Conservation (phyloP, 352 stramenopile species). For the Globisporangium megalacanthum region DNA sequence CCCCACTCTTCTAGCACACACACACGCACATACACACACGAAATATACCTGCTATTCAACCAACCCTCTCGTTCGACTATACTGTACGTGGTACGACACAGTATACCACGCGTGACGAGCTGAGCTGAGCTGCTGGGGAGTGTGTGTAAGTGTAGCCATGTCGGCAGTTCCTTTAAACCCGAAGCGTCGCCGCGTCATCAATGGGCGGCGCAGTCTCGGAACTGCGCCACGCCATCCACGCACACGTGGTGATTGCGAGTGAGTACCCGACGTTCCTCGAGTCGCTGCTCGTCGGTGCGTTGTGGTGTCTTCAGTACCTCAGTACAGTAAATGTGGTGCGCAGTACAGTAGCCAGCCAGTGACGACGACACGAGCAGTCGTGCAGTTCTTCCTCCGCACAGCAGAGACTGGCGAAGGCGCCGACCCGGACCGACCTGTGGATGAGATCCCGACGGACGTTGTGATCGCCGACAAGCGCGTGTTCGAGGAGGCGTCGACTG, state of each 20-base stretch:
- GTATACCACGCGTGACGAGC: background rate
- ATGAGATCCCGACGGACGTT: constrained; percentile 45
- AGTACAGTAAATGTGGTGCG: too few relatives aligned
- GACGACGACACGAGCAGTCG: constrained; percentile 13
- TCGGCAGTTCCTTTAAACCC: background rate
- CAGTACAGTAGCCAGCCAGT: too few relatives aligned
- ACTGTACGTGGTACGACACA: too few relatives aligned
- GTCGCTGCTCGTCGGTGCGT: constrained; percentile 29
- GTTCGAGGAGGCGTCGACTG: constrained; percentile 62
- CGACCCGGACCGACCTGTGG: constrained; percentile 36
- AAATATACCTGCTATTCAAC: too few relatives aligned
- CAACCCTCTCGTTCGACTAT: too few relatives aligned
- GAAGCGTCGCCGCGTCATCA: background rate
- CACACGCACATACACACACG: too few relatives aligned
- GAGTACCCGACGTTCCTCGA: constrained; percentile 61
- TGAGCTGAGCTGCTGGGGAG: background rate
- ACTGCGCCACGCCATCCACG: constrained; percentile 58
- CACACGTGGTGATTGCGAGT: constrained; percentile 48
- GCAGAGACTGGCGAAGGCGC: constrained; percentile 63
- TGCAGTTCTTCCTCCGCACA: constrained; percentile 65
- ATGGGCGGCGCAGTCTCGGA: constrained; percentile 72
- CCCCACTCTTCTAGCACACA: background rate
- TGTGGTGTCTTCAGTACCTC: background rate
- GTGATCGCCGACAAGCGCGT: constrained; percentile 48
- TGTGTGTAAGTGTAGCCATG: too few relatives aligned